Evolutionary conservation across 345 rosid genomes (phyloP).

Genomic region (Ricinus communis): DNA sequence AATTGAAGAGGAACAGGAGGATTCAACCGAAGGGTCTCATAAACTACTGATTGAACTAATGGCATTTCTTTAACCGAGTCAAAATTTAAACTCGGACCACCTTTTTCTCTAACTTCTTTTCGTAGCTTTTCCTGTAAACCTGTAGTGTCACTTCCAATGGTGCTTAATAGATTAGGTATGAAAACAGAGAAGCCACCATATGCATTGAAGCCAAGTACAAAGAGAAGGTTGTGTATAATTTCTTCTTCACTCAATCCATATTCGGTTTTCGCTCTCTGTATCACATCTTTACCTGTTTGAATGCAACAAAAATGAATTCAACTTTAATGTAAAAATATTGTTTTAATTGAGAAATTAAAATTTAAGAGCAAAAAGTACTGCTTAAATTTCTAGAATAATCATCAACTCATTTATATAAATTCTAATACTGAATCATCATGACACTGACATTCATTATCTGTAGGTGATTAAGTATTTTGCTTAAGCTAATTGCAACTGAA

Average conservation of each 20-base stretch:
- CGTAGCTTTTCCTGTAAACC: constrained; percentile 57
- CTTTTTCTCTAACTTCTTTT: constrained; percentile 50
- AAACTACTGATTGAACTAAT: constrained; percentile 76
- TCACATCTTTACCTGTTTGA: constrained; percentile 36
- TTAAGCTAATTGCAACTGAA: no score
- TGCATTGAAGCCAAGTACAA: constrained; percentile 74
- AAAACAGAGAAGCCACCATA: constrained; percentile 82
- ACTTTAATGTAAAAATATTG: no score
- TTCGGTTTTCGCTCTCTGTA: constrained; percentile 46
- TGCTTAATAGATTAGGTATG: constrained; percentile 41
- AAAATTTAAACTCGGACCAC: constrained; percentile 44
- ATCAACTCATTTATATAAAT: no score
- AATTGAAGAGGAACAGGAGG: constrained; percentile 77
- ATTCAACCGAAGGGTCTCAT: constrained; percentile 62
- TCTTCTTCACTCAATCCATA: constrained; percentile 66
- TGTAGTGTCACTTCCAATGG: constrained; percentile 42
- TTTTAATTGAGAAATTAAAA: not conserved
- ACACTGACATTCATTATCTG: no score
- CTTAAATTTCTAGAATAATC: no score
- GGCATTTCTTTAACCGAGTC: constrained; percentile 62
- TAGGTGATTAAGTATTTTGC: no score
- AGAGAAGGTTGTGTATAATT: constrained; percentile 62
- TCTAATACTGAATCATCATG: no score
- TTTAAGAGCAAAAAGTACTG: not conserved
- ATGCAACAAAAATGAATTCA: not conserved